Conservation (phyloP, 176 grass and related monocot genomes). For the Carex pumila region DNA sequence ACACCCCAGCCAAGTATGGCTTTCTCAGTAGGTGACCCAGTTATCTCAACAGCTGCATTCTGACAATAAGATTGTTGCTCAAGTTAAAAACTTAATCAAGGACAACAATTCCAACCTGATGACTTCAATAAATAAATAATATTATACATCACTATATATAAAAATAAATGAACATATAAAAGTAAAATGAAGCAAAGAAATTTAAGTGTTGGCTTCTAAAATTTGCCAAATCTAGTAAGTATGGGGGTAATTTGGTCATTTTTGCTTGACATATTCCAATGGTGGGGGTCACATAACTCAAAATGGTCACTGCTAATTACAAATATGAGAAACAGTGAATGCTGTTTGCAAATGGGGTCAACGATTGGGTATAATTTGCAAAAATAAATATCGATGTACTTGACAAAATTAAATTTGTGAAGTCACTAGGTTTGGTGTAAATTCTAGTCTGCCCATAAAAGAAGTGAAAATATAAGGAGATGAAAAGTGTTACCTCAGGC, state of each 20-base stretch:
- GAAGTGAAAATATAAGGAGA: constrained; percentile 10
- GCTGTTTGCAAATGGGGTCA: background rate
- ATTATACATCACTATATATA: background rate
- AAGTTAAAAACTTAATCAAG: background rate
- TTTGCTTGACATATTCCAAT: background rate
- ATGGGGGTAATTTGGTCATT: background rate
- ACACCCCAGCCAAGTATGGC: constrained; percentile 83
- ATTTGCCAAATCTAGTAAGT: background rate
- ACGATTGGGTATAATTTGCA: background rate
- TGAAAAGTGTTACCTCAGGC: constrained; percentile 47
- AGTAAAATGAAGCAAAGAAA: background rate
- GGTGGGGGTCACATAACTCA: background rate
- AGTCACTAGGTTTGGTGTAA: background rate
- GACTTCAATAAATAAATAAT: background rate
- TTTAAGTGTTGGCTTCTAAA: background rate
- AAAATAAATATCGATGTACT: background rate
- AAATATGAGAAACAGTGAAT: background rate
- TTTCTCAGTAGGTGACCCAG: constrained; percentile 89
- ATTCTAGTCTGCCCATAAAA: background rate
- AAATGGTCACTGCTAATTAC: background rate
- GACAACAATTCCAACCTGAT: background rate
- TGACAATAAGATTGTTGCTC: constrained; percentile 19
- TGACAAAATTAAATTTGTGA: background rate
- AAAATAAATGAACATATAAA: background rate
- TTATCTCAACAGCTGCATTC: constrained; percentile 56